These are phyloP conservation scores for Backusella macrospora DNA, from an alignment of 192 early-diverging fungal genomes.

Conservation along the genomic window DNA sequence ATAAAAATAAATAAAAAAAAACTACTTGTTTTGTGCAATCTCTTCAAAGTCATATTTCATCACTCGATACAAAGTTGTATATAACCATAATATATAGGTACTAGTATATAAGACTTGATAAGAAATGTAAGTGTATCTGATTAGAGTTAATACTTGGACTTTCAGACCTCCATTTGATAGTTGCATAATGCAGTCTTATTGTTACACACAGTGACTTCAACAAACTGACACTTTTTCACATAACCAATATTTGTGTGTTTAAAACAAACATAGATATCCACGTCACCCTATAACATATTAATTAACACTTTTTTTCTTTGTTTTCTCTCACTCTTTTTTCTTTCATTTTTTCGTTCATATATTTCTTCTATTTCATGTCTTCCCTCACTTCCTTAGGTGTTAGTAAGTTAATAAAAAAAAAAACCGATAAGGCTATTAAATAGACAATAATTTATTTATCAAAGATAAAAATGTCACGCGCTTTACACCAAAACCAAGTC, in stretches of 20 bases:
- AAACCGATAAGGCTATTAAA: not conserved
- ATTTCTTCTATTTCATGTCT: slow-evolving; percentile 1
- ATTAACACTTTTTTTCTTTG: not conserved
- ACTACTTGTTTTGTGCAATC: no score
- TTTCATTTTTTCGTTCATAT: not conserved
- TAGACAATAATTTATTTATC: not conserved
- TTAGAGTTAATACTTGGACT: no score
- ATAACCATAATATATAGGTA: no score
- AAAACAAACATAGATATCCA: not conserved
- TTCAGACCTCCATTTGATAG: no score
- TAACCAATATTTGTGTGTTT: not conserved
- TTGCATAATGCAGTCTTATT: not conserved
- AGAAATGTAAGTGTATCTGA: no score
- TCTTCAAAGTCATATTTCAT: no score
- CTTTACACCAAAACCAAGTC: not conserved
- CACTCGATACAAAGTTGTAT: no score
- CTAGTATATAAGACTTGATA: no score
- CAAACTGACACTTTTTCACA: slow-evolving; percentile 7
- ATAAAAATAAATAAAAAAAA: no score
- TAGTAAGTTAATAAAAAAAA: not conserved
- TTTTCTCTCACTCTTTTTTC: not conserved
- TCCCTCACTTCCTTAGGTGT: not conserved
- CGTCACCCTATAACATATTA: not conserved
- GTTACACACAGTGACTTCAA: not conserved
- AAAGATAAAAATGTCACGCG: not conserved